Base-by-base conservation (phyloP, 2,329 filamentous ascomycete species). In the Rosellinia necatrix region DNA sequence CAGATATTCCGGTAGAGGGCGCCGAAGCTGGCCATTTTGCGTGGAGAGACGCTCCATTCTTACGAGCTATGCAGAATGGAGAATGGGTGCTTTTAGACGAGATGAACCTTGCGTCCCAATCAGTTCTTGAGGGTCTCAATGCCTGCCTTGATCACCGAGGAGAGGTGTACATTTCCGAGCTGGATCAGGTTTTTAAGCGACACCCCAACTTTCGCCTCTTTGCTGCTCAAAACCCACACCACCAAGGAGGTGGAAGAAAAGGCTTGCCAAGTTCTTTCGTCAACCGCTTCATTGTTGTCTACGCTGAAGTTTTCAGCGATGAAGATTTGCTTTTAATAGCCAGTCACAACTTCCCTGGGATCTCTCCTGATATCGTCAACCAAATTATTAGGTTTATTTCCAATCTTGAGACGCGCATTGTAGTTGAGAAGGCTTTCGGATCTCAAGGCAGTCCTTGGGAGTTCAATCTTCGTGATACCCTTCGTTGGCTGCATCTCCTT, bases 81-180 rank as follows among this genome's bases (percentile, higher is more conserved):
- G 90, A 96, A 65, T 99, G 94, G 94, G 94, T 99, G 9, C 78
- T 99, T 24, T 81, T 99, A 0, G 94, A 99, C 68, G 94, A 99
- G 77, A 99, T 99, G 94, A 99, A 99, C 67, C 76, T 99, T 61
- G 94, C 96, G 1, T 97, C 93, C 0, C 94, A 99, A 71, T 96
- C 93, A 4, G 92, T 99, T 2, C 82, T 99, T 1, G 94, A 99
- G 75, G 96, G 94, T 60, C 78, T 99, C 27, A 99, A 99, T 65
- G 93, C 94, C 19, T 97, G 94, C 76, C 81, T 99, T 25, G 94
- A 99, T 72, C 96, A 99, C 71, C 87, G 96, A 73, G 93, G 94
- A 56, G 91, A 97, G 72, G 91, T 96, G 0, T 99, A 97, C 69
- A 87, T 99, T 56, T 91, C 94, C 1, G 96, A 99, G 70, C 81